Evolutionary conservation across 306 rosid species (phyloP).

Genomic region (Vicia villosa): DNA sequence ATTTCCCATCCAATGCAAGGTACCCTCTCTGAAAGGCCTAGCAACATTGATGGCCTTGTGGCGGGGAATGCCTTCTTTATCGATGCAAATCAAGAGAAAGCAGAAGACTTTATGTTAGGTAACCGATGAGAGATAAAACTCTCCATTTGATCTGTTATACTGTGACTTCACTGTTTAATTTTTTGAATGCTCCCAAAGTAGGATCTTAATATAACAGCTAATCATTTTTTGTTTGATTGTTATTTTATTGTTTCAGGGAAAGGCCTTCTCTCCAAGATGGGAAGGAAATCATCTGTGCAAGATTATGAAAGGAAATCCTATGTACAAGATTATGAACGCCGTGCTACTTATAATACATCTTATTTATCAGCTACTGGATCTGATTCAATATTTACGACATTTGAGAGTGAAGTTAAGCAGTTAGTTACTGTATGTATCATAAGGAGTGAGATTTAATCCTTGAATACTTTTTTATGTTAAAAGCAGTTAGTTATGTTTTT

Average conservation of each 20-base stretch:
- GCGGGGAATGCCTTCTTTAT: slow-evolving; percentile 70
- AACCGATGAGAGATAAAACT: slow-evolving; percentile 26
- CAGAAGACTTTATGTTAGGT: slow-evolving; percentile 84
- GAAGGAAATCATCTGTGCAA: slow-evolving; percentile 64
- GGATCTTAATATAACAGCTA: slow-evolving; percentile 19
- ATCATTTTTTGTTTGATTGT: slow-evolving; percentile 36
- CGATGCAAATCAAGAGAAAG: slow-evolving; percentile 73
- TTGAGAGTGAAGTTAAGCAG: slow-evolving; percentile 87
- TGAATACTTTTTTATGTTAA: slow-evolving; percentile 26
- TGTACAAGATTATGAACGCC: slow-evolving; percentile 75
- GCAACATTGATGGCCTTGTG: slow-evolving; percentile 60
- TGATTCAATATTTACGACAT: slow-evolving; percentile 77
- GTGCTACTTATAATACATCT: slow-evolving; percentile 67
- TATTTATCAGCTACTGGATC: slow-evolving; percentile 57
- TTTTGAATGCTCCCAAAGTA: slow-evolving; percentile 8
- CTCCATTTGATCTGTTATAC: slow-evolving; percentile 13
- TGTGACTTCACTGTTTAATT: slow-evolving; percentile 5
- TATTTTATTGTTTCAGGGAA: slow-evolving; percentile 60
- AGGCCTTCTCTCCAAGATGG: slow-evolving; percentile 64
- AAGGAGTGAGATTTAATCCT: slow-evolving; percentile 32
- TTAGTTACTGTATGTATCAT: slow-evolving; percentile 76
- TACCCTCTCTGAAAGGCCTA: slow-evolving; percentile 63
- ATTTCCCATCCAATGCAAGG: slow-evolving; percentile 60
- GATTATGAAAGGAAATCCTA: slow-evolving; percentile 78
- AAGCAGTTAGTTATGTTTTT: slow-evolving; percentile 21